A percentile compares a stretch with the other conserved stretches of the same genome.
Conservation (phyloP, 2,329 filamentous ascomycete genomes). For the Paecilomyces dactylethromorphus region DNA sequence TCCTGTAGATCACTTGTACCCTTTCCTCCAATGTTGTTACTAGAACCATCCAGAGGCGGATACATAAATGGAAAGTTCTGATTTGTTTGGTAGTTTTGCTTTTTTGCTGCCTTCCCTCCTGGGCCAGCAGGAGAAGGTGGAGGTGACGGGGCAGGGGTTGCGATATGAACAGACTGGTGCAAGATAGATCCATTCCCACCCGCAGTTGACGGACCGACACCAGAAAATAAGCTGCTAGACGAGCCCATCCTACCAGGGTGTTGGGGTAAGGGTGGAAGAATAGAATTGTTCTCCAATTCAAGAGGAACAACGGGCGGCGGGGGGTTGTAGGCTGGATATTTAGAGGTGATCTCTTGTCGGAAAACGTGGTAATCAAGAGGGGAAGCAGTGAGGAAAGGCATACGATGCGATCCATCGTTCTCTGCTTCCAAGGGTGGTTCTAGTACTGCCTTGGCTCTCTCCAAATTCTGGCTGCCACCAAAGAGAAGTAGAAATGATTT, state of each 20-base stretch:
- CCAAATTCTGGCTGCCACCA: slow-evolving; percentile 68
- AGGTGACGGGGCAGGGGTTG: slow-evolving; percentile 93
- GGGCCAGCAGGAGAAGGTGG: slow-evolving; percentile 81
- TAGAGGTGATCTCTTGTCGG: slow-evolving; percentile 92
- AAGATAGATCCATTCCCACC: slow-evolving; percentile 63
- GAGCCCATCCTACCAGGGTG: slow-evolving; percentile 59
- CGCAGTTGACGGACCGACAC: slow-evolving; percentile 42
- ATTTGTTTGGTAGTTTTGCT: slow-evolving; percentile 98
- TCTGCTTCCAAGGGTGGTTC: slow-evolving; percentile 46
- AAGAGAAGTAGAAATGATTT: slow-evolving; percentile 83
- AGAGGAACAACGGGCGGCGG: slow-evolving; percentile 76
- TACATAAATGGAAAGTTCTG: slow-evolving; percentile 98
- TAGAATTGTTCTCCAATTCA: slow-evolving; percentile 83
- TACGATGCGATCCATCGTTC: slow-evolving; percentile 48
- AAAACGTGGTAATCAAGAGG: slow-evolving; percentile 95
- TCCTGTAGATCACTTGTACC: slow-evolving; percentile 76
- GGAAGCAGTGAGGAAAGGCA: slow-evolving; percentile 82
- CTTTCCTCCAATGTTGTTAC: slow-evolving; percentile 86
- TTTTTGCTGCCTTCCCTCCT: slow-evolving; percentile 88
- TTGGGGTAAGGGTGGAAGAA: slow-evolving; percentile 77
- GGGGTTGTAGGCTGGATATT: slow-evolving; percentile 94
- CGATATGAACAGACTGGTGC: slow-evolving; percentile 94
- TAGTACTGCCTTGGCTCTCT: slow-evolving; percentile 66
- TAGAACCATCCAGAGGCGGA: slow-evolving; percentile 79
- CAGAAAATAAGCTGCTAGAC: slow-evolving; percentile 56